These are phyloP conservation scores for Erodium texanum DNA, from an alignment of 441 rosid genomes.

Conservation along the genomic window DNA sequence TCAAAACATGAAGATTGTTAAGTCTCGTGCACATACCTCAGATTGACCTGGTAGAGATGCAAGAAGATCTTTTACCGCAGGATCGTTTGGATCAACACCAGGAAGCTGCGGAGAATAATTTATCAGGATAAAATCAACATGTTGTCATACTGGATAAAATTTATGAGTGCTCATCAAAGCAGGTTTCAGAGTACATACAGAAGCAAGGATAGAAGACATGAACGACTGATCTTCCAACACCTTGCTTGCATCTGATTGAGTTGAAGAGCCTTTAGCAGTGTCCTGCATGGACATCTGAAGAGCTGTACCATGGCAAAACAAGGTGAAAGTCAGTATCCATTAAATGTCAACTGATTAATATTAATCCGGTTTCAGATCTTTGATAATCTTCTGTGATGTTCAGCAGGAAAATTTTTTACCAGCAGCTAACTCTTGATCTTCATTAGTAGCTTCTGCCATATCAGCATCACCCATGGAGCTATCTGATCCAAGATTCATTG, in stretches of 20 bases:
- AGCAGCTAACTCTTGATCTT: conserved; percentile 43
- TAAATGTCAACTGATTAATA: too few relatives aligned
- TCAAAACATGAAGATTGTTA: too few relatives aligned
- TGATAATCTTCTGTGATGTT: too few relatives aligned
- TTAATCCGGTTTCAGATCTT: too few relatives aligned
- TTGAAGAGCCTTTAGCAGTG: conserved; percentile 23
- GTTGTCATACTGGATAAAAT: background rate
- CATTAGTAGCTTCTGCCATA: conserved; percentile 40
- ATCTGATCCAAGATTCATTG: conserved; percentile 26
- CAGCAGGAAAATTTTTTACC: too few relatives aligned
- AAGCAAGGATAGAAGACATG: conserved; percentile 48
- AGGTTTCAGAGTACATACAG: conserved; percentile 27
- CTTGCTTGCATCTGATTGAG: conserved; percentile 22
- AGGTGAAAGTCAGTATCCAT: background rate
- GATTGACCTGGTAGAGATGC: conserved; percentile 44
- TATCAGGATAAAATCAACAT: background rate
- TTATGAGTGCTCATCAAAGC: background rate
- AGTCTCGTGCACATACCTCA: conserved; percentile 29
- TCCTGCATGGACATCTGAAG: conserved; percentile 49
- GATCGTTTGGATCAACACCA: conserved; percentile 54
- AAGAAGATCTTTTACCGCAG: conserved; percentile 40
- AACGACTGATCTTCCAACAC: conserved; percentile 49
- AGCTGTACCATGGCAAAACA: conserved; percentile 25
- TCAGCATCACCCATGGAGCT: conserved; percentile 32
- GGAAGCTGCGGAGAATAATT: conserved; percentile 36